These are phyloP conservation scores for Mortierella hygrophila DNA, from an alignment of 192 early-diverging fungal species.

Conservation along the genomic window DNA sequence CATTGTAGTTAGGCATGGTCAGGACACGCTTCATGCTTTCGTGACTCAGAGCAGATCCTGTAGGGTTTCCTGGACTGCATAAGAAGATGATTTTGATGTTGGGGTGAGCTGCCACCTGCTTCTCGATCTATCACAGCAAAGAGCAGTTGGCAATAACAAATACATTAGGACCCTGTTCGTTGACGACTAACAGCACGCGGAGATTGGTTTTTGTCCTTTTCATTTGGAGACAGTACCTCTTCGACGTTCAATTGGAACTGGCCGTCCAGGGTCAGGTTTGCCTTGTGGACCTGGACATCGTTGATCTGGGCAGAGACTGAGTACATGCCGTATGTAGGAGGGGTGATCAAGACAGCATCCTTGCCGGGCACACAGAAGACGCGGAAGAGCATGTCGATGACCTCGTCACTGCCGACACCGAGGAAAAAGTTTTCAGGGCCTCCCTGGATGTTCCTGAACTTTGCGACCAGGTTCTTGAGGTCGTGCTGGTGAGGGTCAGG, in stretches of 20 bases:
- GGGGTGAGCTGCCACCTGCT: constrained; percentile 74
- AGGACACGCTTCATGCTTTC: constrained; percentile 77
- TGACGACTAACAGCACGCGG: constrained; percentile 59
- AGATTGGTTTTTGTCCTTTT: neutral
- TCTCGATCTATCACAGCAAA: constrained; percentile 66
- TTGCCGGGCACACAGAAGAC: constrained; percentile 91
- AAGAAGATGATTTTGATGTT: constrained; percentile 93
- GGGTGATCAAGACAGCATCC: constrained; percentile 94
- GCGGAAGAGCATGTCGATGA: constrained; percentile 91
- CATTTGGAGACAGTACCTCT: constrained; percentile 59
- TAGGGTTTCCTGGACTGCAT: constrained; percentile 99
- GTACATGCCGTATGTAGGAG: constrained; percentile 99
- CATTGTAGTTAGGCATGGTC: constrained; percentile 76
- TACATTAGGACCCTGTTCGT: constrained; percentile 40
- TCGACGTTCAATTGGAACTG: constrained; percentile 75
- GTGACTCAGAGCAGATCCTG: constrained; percentile 84
- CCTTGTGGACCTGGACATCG: constrained; percentile 92
- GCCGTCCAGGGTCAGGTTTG: constrained; percentile 78
- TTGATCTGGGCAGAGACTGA: constrained; percentile 92
- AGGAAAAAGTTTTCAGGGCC: constrained; percentile 84
- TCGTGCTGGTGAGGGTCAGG: constrained; percentile 93
- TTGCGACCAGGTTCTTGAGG: constrained; percentile 83
- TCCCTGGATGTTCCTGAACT: constrained; percentile 77
- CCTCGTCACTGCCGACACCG: constrained; percentile 98
- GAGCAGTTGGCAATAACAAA: neutral